Evolutionary conservation across 108 stramenopile species (phyloP).

Genomic region (Skeletonema tropicum): DNA sequence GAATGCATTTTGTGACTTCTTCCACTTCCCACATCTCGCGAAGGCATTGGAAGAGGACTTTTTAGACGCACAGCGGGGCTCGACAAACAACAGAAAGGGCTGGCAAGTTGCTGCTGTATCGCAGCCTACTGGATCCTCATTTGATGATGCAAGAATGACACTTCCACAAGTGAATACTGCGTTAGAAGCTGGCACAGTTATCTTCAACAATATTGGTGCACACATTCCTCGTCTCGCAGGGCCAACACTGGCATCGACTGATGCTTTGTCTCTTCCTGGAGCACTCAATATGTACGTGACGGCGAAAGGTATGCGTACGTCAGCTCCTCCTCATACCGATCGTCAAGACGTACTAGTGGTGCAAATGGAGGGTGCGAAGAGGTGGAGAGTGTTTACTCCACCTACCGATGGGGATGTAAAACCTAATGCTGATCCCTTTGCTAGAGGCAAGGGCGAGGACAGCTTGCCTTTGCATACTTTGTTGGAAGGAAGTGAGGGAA

Average conservation of each 20-base stretch:
- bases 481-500: conserved; percentile 49
- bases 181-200: conserved; percentile 82
- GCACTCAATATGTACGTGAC: conserved; percentile 91
- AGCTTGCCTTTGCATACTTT: conserved; percentile 72
- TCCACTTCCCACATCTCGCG: conserved; percentile 70
- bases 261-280: conserved; percentile 80
- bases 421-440: conserved; percentile 85
- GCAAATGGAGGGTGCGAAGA: conserved; percentile 87
- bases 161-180: conserved; percentile 65
- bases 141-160: conserved; percentile 84
- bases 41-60: conserved; percentile 78
- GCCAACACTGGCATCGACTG: conserved; percentile 74
- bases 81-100: conserved; percentile 79
- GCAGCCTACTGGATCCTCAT: conserved; percentile 70
- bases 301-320: conserved; percentile 70
- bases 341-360: conserved; percentile 93
- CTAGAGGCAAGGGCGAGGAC: conserved; percentile 89
- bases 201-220: conserved; percentile 85
- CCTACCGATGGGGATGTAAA: conserved; percentile 61
- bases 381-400: conserved; percentile 76
- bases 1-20: conserved; percentile 50
- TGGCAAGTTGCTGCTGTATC: conserved; percentile 78
- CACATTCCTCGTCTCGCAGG: conserved; percentile 84
- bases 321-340: conserved; percentile 94
- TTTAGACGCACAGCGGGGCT: conserved; percentile 80